Evolutionary conservation across 75 land plant species (phyloP).

Genomic region (Adiantum capillusveneris): DNA sequence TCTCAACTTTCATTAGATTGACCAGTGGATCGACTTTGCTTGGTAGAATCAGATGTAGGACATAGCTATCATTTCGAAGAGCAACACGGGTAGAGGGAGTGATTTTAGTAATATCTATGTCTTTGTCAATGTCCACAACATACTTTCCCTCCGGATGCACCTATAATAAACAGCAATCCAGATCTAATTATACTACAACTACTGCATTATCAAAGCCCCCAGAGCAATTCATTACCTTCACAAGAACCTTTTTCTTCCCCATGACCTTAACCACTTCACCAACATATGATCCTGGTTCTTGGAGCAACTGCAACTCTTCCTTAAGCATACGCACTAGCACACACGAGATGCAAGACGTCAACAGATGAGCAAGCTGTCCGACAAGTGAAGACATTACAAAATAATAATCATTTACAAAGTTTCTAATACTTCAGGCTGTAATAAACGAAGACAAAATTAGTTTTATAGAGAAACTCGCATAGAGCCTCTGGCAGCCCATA

Average conservation of each 20-base stretch:
- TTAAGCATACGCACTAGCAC: slow-evolving; percentile 64
- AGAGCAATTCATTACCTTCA: slow-evolving; percentile 51
- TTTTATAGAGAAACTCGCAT: too few species aligned
- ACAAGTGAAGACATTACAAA: background rate
- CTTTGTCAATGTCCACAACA: slow-evolving; percentile 87
- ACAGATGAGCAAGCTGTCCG: background rate
- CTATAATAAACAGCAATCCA: slow-evolving; percentile 21
- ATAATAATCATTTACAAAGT: background rate
- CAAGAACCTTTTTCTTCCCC: slow-evolving; percentile 93
- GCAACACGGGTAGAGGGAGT: slow-evolving; percentile 86
- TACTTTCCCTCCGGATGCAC: slow-evolving; percentile 95
- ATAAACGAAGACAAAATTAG: too few species aligned
- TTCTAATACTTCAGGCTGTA: background rate
- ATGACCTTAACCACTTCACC: slow-evolving; percentile 96
- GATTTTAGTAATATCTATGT: slow-evolving; percentile 77
- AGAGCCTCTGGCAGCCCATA: too few species aligned
- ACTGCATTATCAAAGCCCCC: too few species aligned
- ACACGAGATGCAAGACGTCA: background rate
- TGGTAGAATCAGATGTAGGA: slow-evolving; percentile 77
- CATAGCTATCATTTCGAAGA: slow-evolving; percentile 88
- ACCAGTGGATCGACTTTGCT: slow-evolving; percentile 93
- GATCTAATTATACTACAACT: background rate
- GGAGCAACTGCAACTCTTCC: slow-evolving; percentile 85
- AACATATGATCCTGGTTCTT: slow-evolving; percentile 95
- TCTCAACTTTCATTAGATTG: slow-evolving; percentile 92